Base-by-base conservation (phyloP, 1,284 basidiomycete genomes). In the Ganoderma lucidum region DNA sequence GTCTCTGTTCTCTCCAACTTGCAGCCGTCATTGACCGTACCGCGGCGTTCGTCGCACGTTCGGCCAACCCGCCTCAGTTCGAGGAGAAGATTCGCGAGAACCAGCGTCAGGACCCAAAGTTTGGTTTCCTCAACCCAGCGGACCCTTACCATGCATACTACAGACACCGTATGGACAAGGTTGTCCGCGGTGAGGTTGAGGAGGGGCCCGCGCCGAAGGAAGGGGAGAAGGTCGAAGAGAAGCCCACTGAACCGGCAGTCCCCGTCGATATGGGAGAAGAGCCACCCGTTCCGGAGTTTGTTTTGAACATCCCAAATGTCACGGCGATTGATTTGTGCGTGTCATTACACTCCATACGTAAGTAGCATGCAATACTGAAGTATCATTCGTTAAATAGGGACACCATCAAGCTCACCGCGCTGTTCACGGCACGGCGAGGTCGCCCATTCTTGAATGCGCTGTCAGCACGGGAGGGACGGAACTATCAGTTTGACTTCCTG, bases 121-220 rank as follows among this genome's bases (percentile, higher is more conserved):
- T 98, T 86, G 94, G 96, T 67, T 99, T 99, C 85, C 87, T 99
- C 80, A 96, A 96, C 83, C 90, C 93, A 70, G 90, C 91, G 68
- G 97, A 99, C 86, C 95, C 97, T 75, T 99, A 97, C 84, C 94
- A 98, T 90, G 93, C 94, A 72, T 98, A 99, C 84, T 99, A 99
- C 81, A 90, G 93, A 78, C 91, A 96, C 84, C 91, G 93, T 79
- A 90, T 96, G 83, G 92, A 94, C 65, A 89, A 88, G 77, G 88
- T 95, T 72, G 82, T 89, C 70, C 86, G 90, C 62, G 93, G 94
- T 41, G 95, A 96, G 78, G 80, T 89, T 17, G 87, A 91, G 32
- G 93, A 94, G 53, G 80, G 23, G 23, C 23, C 80, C 8, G 82
- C 78, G 45, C 83, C 85, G 72, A 77, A 75, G 37, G 78, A 75